phyloP scores from a whole-genome alignment of 192 early-diverging fungal genomes.

The Oehlia diaphana region DNA sequence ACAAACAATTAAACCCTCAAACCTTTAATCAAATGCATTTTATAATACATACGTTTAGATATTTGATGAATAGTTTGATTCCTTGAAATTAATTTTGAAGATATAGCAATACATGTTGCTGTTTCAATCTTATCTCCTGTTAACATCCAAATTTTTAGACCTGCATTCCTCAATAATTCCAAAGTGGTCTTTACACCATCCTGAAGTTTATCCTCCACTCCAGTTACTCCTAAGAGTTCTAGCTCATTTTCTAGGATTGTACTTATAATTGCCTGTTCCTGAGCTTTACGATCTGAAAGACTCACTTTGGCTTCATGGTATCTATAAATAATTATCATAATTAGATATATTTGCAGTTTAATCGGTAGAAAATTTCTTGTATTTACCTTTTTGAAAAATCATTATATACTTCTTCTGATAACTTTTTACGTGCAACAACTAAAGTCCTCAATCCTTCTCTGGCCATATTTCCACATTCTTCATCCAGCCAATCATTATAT shows the following conservation, averaged over 20 bases:
- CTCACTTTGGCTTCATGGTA: constrained; percentile 73
- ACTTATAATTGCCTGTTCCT: constrained; percentile 66
- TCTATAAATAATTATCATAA: constrained; percentile 20
- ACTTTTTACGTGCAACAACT: constrained; percentile 82
- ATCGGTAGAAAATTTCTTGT: not conserved
- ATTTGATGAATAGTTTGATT: constrained; percentile 87
- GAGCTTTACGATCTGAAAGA: constrained; percentile 67
- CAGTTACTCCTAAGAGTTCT: constrained; percentile 89
- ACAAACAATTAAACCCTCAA: not conserved
- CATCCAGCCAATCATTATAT: constrained; percentile 96
- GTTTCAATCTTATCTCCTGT: constrained; percentile 99
- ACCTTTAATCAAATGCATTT: not conserved
- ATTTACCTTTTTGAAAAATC: constrained; percentile 59
- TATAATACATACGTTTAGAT: constrained; percentile 52
- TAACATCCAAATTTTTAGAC: constrained; percentile 95
- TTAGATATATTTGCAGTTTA: not conserved
- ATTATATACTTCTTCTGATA: constrained; percentile 71
- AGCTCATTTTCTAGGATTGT: constrained; percentile 79
- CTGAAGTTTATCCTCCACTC: constrained; percentile 96
- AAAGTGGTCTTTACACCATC: constrained; percentile 89
- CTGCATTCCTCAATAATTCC: constrained; percentile 87
- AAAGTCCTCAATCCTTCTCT: constrained; percentile 92
- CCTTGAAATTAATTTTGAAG: constrained; percentile 84
- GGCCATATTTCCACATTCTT: constrained; percentile 97
- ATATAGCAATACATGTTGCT: constrained; percentile 92